These are phyloP conservation scores for Testicularia cyperi DNA, from an alignment of 1,284 basidiomycete species.

Conservation along the genomic window DNA sequence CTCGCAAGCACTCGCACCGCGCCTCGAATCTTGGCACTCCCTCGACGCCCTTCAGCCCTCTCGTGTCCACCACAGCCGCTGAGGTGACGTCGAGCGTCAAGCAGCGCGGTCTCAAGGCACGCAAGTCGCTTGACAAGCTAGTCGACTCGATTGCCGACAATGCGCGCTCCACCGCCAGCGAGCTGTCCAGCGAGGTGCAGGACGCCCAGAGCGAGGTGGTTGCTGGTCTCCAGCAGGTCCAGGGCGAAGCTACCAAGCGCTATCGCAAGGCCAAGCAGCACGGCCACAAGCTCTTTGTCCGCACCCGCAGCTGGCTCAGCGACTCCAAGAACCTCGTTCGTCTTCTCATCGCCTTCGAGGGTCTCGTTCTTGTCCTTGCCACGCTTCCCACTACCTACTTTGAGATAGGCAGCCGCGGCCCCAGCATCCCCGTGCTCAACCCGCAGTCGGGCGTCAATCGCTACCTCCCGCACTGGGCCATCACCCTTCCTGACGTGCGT, in stretches of 20 bases:
- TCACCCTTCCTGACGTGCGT: conserved; percentile 38
- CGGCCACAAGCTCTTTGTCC: conserved; percentile 23
- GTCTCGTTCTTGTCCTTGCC: conserved; percentile 34
- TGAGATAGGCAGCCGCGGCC: conserved; percentile 33
- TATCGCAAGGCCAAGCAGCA: conserved; percentile 30
- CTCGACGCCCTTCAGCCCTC: conserved; percentile 20
- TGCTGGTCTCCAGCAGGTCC: conserved; percentile 31
- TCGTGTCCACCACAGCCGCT: conserved; percentile 15
- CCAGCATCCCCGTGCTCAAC: conserved; percentile 35
- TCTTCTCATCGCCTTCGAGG: conserved; percentile 43
- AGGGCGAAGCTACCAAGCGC: conserved; percentile 20
- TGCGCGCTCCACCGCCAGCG: conserved; percentile 36
- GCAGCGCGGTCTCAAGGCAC: conserved; percentile 35
- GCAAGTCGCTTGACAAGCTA: conserved; percentile 44
- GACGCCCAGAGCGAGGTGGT: conserved; percentile 38
- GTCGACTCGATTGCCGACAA: conserved; percentile 31
- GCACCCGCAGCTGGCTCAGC: conserved; percentile 33
- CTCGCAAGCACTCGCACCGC: conserved; percentile 48
- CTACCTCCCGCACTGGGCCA: conserved; percentile 41
- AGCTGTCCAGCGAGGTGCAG: conserved; percentile 28
- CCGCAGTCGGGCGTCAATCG: conserved; percentile 32
- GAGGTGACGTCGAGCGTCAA: conserved; percentile 19
- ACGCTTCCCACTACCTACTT: conserved; percentile 41
- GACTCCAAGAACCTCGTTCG: conserved; percentile 43
- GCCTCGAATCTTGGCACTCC: conserved; percentile 28